Base-by-base conservation (phyloP, 805 yeast species). In the Teunomyces aglyptinius region DNA sequence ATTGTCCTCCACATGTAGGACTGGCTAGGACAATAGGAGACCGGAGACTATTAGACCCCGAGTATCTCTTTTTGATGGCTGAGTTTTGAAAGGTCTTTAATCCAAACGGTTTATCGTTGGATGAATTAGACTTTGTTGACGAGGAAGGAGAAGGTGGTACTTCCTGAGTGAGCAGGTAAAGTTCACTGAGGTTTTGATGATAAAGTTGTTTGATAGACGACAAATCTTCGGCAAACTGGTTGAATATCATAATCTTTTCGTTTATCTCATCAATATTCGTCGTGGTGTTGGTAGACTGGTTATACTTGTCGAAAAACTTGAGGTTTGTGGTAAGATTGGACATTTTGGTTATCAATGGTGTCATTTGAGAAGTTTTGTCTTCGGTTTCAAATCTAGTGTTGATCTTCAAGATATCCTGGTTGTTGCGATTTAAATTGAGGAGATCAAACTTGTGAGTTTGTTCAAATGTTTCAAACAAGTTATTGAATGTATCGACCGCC, bases 71-170 rank as follows among this genome's bases (percentile, higher is more conserved):
- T 41, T 62, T 67, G 31, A 58, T 51, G 7, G 63, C 49, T 7
- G 57, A 40, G 5, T 66, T 70, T 43, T 64, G 74, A 54, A 73
- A 73, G 5, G 69, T 44, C 44, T 71, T 72, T 41, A 68, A 59
- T 18, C 52, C 52, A 7, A 46, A 45, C 5, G 45, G 29, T 22
- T 34, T 38, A 26, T 48, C 49, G 5, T 28, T 46, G 26, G 35
- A 44, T 13, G 51, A 41, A 3, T 24, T 38, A 4, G 53, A 48
- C 29, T 24, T 32, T 12, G 42, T 16, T 5, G 53, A 47, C 16
- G 49, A 28, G n/a, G 41, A 34, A 7, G 47, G 49, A n/a, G 55
- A 47, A 24, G 40, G n/a, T 29, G 35, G 40, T 16, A 36, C 46
- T 36, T 40, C 22, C n/a, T 20, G 38, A 35, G 43, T 45, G 36